phyloP scores from a whole-genome alignment of 345 rosid genomes.

The Mercurialis annua region DNA sequence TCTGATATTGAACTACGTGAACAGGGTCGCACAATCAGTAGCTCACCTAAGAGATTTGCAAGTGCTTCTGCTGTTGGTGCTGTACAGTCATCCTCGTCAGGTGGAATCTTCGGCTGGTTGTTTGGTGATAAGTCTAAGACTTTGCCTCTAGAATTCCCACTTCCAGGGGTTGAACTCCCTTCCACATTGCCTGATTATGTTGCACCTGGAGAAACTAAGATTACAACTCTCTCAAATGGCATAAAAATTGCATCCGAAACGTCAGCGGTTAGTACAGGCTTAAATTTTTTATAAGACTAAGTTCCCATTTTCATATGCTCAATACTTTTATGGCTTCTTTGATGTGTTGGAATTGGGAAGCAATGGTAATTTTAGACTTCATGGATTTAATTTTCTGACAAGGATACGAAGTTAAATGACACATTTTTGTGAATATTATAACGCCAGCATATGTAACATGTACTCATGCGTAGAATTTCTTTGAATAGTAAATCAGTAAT shows the following conservation, averaged over 20 bases:
- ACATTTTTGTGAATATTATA: too few species aligned
- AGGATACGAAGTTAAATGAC: too few species aligned
- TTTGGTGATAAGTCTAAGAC: slow-evolving; percentile 46
- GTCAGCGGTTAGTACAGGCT: slow-evolving; percentile 39
- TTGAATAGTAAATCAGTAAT: too few species aligned
- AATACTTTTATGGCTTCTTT: too few species aligned
- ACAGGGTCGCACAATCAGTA: slow-evolving; percentile 44
- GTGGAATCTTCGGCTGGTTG: slow-evolving; percentile 57
- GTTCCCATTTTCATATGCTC: neutral
- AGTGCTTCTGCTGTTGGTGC: slow-evolving; percentile 58
- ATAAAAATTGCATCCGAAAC: slow-evolving; percentile 66
- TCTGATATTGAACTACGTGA: slow-evolving; percentile 8
- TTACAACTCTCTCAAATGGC: slow-evolving; percentile 71
- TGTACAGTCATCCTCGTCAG: slow-evolving; percentile 37
- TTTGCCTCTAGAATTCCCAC: slow-evolving; percentile 54
- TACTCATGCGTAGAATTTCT: too few species aligned
- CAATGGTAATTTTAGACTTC: too few species aligned
- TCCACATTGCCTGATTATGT: slow-evolving; percentile 55
- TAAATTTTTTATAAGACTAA: neutral
- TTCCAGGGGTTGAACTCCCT: slow-evolving; percentile 56
- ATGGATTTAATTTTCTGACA: too few species aligned
- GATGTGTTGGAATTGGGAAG: too few species aligned
- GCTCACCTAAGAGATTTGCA: slow-evolving; percentile 41
- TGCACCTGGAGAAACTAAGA: slow-evolving; percentile 53
- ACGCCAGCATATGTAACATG: too few species aligned